Percentiles rank a stretch among this genome's conserved stretches.
These are phyloP conservation scores for Zygnema circumcarinatum DNA, from an alignment of 139 green algal species.

Conservation along the genomic window DNA sequence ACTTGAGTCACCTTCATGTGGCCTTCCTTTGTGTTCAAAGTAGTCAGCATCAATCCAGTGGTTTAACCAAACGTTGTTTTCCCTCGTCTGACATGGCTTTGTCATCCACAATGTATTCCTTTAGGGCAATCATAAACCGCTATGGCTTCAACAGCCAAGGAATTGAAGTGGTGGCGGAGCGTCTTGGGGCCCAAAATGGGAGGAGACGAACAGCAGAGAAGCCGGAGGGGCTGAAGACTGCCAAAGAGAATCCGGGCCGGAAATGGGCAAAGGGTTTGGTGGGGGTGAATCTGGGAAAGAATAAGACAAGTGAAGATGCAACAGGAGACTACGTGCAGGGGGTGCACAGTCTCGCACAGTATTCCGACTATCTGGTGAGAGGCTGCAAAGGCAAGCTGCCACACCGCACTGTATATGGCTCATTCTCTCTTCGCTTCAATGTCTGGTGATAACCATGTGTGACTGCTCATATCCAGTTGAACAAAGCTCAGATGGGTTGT, in stretches of 20 bases:
- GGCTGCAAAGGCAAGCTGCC: no score
- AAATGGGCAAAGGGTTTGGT: conserved; percentile 69
- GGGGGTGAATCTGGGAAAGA: conserved; percentile 97
- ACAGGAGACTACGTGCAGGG: conserved; percentile 84
- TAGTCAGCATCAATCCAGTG: neutral
- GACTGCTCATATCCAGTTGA: neutral
- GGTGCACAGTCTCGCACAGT: conserved; percentile 53
- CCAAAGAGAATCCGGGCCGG: neutral
- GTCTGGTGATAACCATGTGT: neutral
- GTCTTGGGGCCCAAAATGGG: conserved; percentile 68
- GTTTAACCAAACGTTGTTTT: neutral
- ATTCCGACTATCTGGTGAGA: conserved; percentile 90
- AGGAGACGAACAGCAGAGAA: conserved; percentile 20
- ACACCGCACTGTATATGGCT: neutral
- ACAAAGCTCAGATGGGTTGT: no score
- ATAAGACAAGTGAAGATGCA: conserved; percentile 89
- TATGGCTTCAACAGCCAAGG: conserved; percentile 98
- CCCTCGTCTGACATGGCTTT: neutral
- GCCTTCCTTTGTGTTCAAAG: neutral
- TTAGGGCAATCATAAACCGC: conserved; percentile 94
- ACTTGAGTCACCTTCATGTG: no score
- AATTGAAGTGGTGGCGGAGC: conserved; percentile 74
- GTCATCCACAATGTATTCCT: no score
- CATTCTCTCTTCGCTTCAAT: neutral
- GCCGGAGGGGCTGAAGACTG: neutral